Evolutionary conservation across 1,139 yeast species (phyloP), one percentile per base, ranked within the genome.

Genomic region (Sugiyamaella neomexicana): DNA sequence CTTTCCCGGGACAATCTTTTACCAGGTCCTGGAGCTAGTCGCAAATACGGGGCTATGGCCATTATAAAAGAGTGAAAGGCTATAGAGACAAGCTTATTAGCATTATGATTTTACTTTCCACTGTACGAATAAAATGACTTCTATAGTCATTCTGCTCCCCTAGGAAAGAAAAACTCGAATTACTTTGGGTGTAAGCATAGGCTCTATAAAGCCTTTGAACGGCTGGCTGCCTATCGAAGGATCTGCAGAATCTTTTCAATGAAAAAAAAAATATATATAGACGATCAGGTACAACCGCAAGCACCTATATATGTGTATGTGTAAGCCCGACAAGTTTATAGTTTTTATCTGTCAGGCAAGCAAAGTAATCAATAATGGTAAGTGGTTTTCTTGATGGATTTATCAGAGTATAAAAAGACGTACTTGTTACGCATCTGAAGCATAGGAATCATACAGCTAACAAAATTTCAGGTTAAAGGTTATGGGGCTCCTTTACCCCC

Each of bases 401-500:
- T 20, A 29, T 29, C 34, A 29, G 34, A 7, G 7, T 29, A 29
- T 29, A 7, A 29, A 12, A 27, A n/a, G 3, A 20, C 25, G 25
- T 20, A 20, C 25, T 3, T 20, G 5, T 20, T 3, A 20, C 3
- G 5, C 5, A 5, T 5, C 25, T 20, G 5, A 20, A 20, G 25
- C 25, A 20, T 20, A 20, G 5, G 25, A 20, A 20, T 20, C 25
- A 20, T 16, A 34, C 10, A 42, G 13, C 46, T 42, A 45, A 34
- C 41, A 6, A n/a, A 7, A 16, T 25, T 36, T 36, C 45, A 47
- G 51, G 51, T 34, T 12, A 47, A 47, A 40, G 40, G 42, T 39
- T 47, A 31, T 40, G 67, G 68, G 74, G 83, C 86, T 2, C 96
- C 96, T 59, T 85, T 86, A 72, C 97, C 97, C 16, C 97, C 98